Evolutionary conservation across 345 rosid genomes (phyloP).

Genomic region (Noccaea bulbosa): DNA sequence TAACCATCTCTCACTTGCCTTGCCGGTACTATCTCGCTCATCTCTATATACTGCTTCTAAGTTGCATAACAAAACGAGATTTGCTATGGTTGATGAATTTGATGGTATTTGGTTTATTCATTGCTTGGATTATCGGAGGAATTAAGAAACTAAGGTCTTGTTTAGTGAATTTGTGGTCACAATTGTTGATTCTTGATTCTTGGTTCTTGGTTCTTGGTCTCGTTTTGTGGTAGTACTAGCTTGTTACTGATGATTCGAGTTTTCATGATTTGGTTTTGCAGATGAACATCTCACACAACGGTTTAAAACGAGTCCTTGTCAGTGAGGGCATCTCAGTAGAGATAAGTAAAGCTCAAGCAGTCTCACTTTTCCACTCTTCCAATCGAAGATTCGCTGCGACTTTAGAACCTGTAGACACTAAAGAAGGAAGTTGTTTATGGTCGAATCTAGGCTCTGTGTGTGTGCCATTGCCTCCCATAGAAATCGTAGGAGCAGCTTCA

Average conservation of each 20-base stretch:
- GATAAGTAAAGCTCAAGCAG: constrained; percentile 58
- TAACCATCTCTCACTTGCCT: constrained; percentile 50
- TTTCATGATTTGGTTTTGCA: constrained; percentile 41
- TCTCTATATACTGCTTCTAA: neutral
- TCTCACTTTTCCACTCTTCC: constrained; percentile 57
- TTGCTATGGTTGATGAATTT: neutral
- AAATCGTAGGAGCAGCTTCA: constrained; percentile 62
- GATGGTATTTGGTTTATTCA: neutral
- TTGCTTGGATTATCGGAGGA: neutral
- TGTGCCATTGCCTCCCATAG: constrained; percentile 55
- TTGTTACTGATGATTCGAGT: constrained; percentile 16
- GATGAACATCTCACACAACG: constrained; percentile 56
- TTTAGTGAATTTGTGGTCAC: neutral
- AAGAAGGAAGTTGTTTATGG: constrained; percentile 40
- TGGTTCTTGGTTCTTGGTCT: too few relatives aligned
- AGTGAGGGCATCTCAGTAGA: constrained; percentile 71
- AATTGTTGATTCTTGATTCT: neutral
- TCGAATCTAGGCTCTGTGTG: constrained; percentile 46
- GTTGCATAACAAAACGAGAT: neutral
- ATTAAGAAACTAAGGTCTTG: constrained; percentile 5
- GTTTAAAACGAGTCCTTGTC: constrained; percentile 61
- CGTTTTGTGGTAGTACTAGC: neutral
- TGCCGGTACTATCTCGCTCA: constrained; percentile 52
- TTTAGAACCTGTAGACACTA: constrained; percentile 15
- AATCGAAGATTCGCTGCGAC: constrained; percentile 42